phyloP scores from a whole-genome alignment of 805 yeast genomes.

The Clavispora phyllophila region DNA sequence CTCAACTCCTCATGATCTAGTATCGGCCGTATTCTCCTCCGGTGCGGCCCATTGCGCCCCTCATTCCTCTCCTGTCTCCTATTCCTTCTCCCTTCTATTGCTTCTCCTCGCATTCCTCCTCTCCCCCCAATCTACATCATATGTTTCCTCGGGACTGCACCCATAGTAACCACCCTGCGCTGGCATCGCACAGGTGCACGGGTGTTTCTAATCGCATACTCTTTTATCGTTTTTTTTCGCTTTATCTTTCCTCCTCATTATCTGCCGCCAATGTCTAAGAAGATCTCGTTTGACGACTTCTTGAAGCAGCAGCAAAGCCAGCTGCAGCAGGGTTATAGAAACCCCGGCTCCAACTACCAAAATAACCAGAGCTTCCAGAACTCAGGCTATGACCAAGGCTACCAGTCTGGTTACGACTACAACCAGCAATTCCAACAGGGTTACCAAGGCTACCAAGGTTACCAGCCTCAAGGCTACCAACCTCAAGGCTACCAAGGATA shows the following conservation, averaged over 20 bases:
- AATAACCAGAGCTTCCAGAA: background rate
- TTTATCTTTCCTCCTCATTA: background rate
- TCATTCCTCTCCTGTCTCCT: too few relatives aligned
- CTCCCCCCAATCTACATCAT: background rate
- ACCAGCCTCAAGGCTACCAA: background rate
- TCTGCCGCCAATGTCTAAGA: conserved; percentile 20
- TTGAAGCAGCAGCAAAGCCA: conserved; percentile 38
- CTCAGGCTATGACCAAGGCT: background rate
- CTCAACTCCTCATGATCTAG: background rate
- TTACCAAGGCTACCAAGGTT: conserved; percentile 6
- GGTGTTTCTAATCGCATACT: background rate
- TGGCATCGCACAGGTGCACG: background rate
- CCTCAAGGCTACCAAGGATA: conserved; percentile 1
- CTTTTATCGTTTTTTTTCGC: background rate
- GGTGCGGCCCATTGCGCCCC: too few relatives aligned
- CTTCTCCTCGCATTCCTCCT: too few relatives aligned
- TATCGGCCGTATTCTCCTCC: background rate
- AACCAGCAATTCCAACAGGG: background rate
- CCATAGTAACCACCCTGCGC: background rate
- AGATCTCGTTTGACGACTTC: conserved; percentile 47
- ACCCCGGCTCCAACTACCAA: conserved; percentile 1
- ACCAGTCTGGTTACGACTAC: background rate
- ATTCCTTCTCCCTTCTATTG: too few relatives aligned
- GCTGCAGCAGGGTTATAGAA: conserved; percentile 25
- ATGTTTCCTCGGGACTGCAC: background rate